phyloP scores from a whole-genome alignment of 768 basidiomycete species.

The Epithele typhae region DNA sequence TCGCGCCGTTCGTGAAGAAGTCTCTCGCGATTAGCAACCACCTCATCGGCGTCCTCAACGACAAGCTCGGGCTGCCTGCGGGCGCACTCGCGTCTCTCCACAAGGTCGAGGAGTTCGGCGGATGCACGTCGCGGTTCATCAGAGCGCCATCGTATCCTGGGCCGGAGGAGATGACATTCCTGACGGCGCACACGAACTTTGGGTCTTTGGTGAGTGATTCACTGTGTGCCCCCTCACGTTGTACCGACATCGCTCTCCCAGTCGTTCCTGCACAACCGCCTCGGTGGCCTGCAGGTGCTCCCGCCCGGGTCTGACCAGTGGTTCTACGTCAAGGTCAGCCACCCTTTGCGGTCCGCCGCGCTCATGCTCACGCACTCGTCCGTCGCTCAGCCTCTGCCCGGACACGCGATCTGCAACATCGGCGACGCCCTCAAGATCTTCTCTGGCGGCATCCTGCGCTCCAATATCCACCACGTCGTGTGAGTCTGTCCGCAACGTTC shows the following conservation, averaged over 20 bases:
- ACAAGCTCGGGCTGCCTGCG: slow-evolving; percentile 29
- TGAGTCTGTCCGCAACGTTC: slow-evolving; percentile 22
- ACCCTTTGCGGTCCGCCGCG: background rate
- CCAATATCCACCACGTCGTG: slow-evolving; percentile 62
- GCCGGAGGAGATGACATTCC: slow-evolving; percentile 20
- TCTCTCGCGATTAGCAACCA: slow-evolving; percentile 28
- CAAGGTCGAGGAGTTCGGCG: slow-evolving; percentile 22
- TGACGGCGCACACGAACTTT: slow-evolving; percentile 34
- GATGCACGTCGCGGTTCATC: slow-evolving; percentile 30
- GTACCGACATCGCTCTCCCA: slow-evolving; percentile 17
- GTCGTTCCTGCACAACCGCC: slow-evolving; percentile 66
- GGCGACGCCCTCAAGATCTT: slow-evolving; percentile 58
- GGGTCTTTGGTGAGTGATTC: slow-evolving; percentile 30
- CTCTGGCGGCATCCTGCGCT: slow-evolving; percentile 63
- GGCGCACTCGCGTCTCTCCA: slow-evolving; percentile 28
- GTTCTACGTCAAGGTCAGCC: slow-evolving; percentile 59
- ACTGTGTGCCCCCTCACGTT: background rate
- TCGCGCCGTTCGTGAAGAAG: slow-evolving; percentile 26
- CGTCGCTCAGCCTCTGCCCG: slow-evolving; percentile 28
- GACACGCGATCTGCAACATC: slow-evolving; percentile 32
- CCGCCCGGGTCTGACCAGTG: slow-evolving; percentile 56
- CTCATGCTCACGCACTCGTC: background rate
- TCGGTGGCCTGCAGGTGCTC: slow-evolving; percentile 69
- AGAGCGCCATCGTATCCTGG: slow-evolving; percentile 25
- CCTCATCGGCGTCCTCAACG: slow-evolving; percentile 28